These are phyloP conservation scores for Spongospora subterranea DNA, from an alignment of 208 protist genomes.

Conservation along the genomic window DNA sequence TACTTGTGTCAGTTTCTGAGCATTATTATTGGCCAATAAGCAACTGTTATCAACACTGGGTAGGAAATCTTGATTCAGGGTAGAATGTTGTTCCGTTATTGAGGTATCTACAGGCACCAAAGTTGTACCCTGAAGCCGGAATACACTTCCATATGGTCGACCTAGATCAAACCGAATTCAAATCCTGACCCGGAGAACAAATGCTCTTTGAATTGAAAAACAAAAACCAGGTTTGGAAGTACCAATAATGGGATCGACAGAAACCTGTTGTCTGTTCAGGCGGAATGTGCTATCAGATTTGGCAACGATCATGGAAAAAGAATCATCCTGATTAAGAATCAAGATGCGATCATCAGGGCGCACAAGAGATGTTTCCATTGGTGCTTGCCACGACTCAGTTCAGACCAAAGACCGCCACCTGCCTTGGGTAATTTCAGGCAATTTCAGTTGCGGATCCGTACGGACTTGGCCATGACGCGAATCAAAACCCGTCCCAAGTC, in stretches of 20 bases:
- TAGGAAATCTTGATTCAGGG: neutral
- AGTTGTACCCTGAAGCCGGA: neutral
- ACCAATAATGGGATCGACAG: slow-evolving; percentile 48
- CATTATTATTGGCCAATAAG: neutral
- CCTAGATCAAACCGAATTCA: neutral
- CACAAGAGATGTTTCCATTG: no score
- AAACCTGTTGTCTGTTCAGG: neutral
- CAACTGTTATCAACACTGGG: neutral
- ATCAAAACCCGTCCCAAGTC: no score
- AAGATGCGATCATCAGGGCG: neutral
- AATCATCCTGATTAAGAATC: neutral
- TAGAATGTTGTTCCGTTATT: neutral
- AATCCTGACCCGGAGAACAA: neutral
- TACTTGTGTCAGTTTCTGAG: slow-evolving; percentile 33
- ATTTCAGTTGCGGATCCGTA: no score
- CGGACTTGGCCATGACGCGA: no score
- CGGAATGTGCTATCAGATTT: neutral
- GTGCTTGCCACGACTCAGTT: no score
- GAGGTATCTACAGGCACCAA: neutral
- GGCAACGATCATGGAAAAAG: slow-evolving; percentile 2
- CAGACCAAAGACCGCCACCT: no score
- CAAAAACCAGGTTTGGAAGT: no score
- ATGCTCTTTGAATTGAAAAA: no score
- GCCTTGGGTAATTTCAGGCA: no score
- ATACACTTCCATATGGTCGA: slow-evolving; percentile 16